A percentile compares a stretch with the other conserved stretches of the same genome.
phyloP scores from a whole-genome alignment of 2,329 filamentous ascomycete genomes.

The Aspergillus sp. region DNA sequence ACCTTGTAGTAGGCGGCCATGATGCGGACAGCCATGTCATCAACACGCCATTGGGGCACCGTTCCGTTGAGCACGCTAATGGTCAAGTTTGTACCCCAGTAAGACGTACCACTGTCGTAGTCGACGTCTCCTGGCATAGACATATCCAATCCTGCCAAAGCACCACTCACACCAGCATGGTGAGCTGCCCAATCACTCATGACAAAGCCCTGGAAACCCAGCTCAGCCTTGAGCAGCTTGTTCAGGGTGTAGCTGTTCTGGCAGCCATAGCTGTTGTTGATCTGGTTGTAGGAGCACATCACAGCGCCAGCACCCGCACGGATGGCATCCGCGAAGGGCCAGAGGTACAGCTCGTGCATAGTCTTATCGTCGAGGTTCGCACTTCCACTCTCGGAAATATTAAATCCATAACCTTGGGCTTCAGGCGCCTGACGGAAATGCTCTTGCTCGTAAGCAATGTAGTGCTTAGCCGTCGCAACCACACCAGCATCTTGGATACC shows the following conservation, averaged over 20 bases:
- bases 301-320: constrained; percentile 64
- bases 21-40: constrained; percentile 88
- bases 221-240: constrained; percentile 66
- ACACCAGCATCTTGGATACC: constrained; percentile 82
- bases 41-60: constrained; percentile 79
- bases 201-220: constrained; percentile 75
- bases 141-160: constrained; percentile 75
- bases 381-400: constrained; percentile 64
- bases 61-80: constrained; percentile 87
- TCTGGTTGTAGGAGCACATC: constrained; percentile 74
- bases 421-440: constrained; percentile 66
- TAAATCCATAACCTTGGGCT: constrained; percentile 60
- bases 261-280: constrained; percentile 70
- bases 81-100: constrained; percentile 86
- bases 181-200: constrained; percentile 77
- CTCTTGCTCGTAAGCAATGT: constrained; percentile 73
- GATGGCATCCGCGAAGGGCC: constrained; percentile 70
- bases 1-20: constrained; percentile 67
- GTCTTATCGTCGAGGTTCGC: constrained; percentile 66
- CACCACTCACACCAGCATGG: constrained; percentile 67
- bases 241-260: constrained; percentile 64
- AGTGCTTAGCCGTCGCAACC: constrained; percentile 82
- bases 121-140: constrained; percentile 79
- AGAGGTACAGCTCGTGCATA: constrained; percentile 65
- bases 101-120: constrained; percentile 73